Percentiles rank a stretch among this genome's conserved stretches.
phyloP scores from a whole-genome alignment of 2,329 filamentous ascomycete genomes.

The Penicillium sp. region DNA sequence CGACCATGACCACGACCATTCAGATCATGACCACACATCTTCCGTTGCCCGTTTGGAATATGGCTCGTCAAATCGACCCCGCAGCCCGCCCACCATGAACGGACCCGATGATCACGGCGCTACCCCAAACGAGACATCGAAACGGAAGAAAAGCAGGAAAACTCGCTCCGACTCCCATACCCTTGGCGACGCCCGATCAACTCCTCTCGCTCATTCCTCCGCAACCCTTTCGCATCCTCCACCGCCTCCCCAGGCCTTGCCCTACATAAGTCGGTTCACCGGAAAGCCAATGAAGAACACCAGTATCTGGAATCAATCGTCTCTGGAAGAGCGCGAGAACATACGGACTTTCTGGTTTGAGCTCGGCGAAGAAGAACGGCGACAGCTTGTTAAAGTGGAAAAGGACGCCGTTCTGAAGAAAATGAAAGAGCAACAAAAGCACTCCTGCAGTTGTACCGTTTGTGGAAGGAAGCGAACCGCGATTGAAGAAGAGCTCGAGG shows the following conservation, averaged over 20 bases:
- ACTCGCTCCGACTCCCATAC: slow-evolving; percentile 36
- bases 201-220: slow-evolving; percentile 46
- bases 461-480: slow-evolving; percentile 94
- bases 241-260: slow-evolving; percentile 46
- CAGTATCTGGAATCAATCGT: slow-evolving; percentile 92
- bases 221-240: slow-evolving; percentile 43
- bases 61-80: slow-evolving; percentile 35
- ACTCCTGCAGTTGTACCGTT: slow-evolving; percentile 96
- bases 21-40: slow-evolving; percentile 45
- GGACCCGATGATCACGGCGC: slow-evolving; percentile 25
- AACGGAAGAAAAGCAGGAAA: slow-evolving; percentile 46
- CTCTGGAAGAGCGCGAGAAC: slow-evolving; percentile 88
- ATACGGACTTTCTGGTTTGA: slow-evolving; percentile 99
- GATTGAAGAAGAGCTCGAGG: slow-evolving; percentile 96
- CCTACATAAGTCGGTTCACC: slow-evolving; percentile 43
- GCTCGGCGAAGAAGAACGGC: slow-evolving; percentile 88
- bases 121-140: slow-evolving; percentile 34
- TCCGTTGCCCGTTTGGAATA: slow-evolving; percentile 59
- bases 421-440: slow-evolving; percentile 99
- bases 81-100: slow-evolving; percentile 17
- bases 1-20: slow-evolving; percentile 33
- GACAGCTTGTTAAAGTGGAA: slow-evolving; percentile 94
- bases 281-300: slow-evolving; percentile 68
- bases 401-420: slow-evolving; percentile 97
- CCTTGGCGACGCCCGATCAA: slow-evolving; percentile 40